phyloP scores from a whole-genome alignment of 495 filamentous ascomycete genomes.

The Talaromyces nanjingensis region DNA sequence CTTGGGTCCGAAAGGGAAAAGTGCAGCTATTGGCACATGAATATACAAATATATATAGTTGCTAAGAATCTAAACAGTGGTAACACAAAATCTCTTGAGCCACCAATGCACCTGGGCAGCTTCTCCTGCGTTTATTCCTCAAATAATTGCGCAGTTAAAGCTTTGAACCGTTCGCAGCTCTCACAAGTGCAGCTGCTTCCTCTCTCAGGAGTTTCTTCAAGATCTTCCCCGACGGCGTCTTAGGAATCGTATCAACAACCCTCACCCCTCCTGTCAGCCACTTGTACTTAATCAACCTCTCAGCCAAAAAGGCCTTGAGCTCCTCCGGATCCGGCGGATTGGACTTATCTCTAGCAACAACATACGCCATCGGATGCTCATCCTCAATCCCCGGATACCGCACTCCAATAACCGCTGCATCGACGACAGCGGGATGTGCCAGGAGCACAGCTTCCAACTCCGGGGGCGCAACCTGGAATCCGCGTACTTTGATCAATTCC shows the following conservation, averaged over 20 bases:
- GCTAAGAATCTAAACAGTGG: not conserved
- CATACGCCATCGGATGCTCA: not conserved
- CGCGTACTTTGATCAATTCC: constrained; percentile 32
- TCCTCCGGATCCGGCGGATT: not conserved
- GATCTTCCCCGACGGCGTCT: not conserved
- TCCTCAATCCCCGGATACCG: not conserved
- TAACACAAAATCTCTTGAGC: not conserved
- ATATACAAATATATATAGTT: not conserved
- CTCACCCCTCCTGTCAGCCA: constrained; percentile 50
- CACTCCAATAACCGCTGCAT: not conserved
- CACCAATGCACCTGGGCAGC: not conserved
- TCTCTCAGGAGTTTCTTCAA: not conserved
- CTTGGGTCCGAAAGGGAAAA: not conserved
- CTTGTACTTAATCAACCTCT: constrained; percentile 37
- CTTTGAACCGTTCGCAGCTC: not conserved
- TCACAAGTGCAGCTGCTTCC: not conserved
- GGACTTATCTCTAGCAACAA: not conserved
- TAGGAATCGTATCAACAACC: not conserved
- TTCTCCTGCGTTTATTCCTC: too few species aligned
- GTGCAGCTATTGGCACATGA: too few species aligned
- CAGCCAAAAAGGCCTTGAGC: not conserved
- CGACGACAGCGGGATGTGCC: constrained; percentile 18
- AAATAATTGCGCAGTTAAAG: not conserved
- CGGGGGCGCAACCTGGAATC: constrained; percentile 38
- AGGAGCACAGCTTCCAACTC: constrained; percentile 41